phyloP scores from a whole-genome alignment of 2,329 filamentous ascomycete species.

The Fonsecaea erecta region DNA sequence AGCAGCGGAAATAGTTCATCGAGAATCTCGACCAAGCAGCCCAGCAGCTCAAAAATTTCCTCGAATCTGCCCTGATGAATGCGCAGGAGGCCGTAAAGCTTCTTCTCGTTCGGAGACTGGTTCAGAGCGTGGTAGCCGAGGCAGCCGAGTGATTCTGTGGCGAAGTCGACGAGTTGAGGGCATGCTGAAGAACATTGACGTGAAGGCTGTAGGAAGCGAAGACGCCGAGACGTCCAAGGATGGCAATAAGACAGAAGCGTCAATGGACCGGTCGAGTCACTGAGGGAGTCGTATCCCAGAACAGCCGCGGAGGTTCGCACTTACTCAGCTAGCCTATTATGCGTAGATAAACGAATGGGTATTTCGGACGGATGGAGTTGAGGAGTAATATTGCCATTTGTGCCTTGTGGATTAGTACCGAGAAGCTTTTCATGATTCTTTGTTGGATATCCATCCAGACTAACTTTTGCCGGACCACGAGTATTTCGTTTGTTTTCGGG shows the following conservation, averaged over 20 bases:
- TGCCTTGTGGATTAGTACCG: no score
- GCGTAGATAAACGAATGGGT: neutral
- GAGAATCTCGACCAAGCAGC: slow-evolving; percentile 61
- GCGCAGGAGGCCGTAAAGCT: slow-evolving; percentile 79
- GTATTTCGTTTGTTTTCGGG: no score
- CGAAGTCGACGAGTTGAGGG: slow-evolving; percentile 75
- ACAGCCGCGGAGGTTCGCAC: slow-evolving; percentile 68
- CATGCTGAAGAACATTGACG: slow-evolving; percentile 52
- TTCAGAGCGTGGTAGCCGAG: slow-evolving; percentile 76
- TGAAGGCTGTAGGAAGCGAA: slow-evolving; percentile 41
- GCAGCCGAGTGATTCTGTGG: slow-evolving; percentile 82
- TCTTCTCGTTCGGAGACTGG: slow-evolving; percentile 72
- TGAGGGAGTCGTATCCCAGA: slow-evolving; percentile 66
- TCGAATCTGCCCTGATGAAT: slow-evolving; percentile 91
- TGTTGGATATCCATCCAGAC: no score
- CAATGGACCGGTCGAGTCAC: slow-evolving; percentile 30
- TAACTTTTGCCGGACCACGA: no score
- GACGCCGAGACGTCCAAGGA: slow-evolving; percentile 33
- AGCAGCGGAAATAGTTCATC: slow-evolving; percentile 39
- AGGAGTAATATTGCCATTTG: no score
- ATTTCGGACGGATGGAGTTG: no score
- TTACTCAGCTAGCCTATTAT: neutral
- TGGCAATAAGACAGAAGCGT: neutral
- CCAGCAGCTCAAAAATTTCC: slow-evolving; percentile 82
- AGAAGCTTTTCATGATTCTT: no score